Percentiles rank a stretch among this genome's conserved stretches.
Evolutionary conservation across 2,329 filamentous ascomycete species (phyloP).

Genomic region (Acrodontium crateriforme): DNA sequence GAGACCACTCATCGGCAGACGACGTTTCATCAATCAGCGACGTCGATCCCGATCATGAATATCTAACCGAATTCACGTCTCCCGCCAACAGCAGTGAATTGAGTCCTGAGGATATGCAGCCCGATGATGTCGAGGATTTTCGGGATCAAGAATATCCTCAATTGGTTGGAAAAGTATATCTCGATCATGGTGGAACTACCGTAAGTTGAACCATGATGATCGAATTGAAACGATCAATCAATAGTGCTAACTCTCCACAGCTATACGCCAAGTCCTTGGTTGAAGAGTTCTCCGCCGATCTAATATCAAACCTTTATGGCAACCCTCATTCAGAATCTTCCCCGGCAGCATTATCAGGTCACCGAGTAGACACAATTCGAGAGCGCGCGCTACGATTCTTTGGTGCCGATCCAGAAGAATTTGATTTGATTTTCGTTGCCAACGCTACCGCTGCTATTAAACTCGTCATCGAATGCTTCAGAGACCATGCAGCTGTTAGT

Average conservation of each 20-base stretch:
- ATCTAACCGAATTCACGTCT: conserved; percentile 23
- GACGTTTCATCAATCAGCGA: conserved; percentile 21
- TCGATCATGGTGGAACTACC: conserved; percentile 28
- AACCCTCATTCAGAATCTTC: conserved; percentile 54
- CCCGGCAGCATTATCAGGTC: conserved; percentile 44
- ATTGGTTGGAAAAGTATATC: conserved; percentile 30
- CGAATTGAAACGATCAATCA: not conserved
- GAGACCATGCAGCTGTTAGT: conserved; percentile 37
- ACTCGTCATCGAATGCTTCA: conserved; percentile 44
- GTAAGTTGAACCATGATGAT: conserved; percentile 11
- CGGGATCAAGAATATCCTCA: conserved; percentile 29
- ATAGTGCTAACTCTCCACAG: conserved; percentile 14
- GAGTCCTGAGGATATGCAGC: conserved; percentile 18
- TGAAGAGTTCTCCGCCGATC: conserved; percentile 39
- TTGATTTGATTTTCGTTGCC: conserved; percentile 47
- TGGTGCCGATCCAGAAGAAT: conserved; percentile 43
- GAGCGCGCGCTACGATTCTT: conserved; percentile 43
- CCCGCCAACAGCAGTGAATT: conserved; percentile 18
- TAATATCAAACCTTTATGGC: conserved; percentile 46
- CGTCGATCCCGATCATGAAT: conserved; percentile 19
- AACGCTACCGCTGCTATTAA: conserved; percentile 52
- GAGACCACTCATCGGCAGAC: conserved; percentile 16
- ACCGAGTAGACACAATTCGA: conserved; percentile 43
- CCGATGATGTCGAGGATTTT: conserved; percentile 26
- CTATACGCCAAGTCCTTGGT: conserved; percentile 47